Evolutionary conservation across 805 yeast species (phyloP).

Genomic region (Blastobotrys peoriensis): DNA sequence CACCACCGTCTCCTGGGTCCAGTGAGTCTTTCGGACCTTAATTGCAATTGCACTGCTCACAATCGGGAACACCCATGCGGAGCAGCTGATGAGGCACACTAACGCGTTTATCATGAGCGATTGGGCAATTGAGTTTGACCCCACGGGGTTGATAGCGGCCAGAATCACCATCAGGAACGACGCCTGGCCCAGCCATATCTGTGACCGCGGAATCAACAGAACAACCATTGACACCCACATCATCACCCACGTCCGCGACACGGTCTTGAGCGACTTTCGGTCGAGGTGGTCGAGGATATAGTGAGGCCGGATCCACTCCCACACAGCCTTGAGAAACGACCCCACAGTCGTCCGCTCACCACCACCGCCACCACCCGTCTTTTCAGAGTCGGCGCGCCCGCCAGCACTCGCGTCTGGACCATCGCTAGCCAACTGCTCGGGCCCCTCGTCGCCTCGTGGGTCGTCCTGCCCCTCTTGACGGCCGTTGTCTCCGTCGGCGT

Average conservation of each 20-base stretch:
- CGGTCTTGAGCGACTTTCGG: constrained; percentile 16
- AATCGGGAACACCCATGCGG: constrained; percentile 15
- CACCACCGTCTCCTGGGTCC: constrained; percentile 9
- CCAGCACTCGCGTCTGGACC: too few relatives aligned
- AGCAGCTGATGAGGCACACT: constrained; percentile 13
- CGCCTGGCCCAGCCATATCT: constrained; percentile 24
- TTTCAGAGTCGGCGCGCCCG: too few relatives aligned
- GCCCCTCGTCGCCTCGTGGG: too few relatives aligned
- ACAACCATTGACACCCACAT: constrained; percentile 23
- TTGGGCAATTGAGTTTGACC: constrained; percentile 16
- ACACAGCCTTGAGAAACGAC: neutral
- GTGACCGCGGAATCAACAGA: constrained; percentile 15
- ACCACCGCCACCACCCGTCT: too few relatives aligned
- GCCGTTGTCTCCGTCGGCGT: too few relatives aligned
- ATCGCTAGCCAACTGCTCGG: too few relatives aligned
- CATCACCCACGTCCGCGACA: constrained; percentile 24
- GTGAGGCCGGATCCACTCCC: constrained; percentile 7
- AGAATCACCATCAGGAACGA: constrained; percentile 23
- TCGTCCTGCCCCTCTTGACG: too few relatives aligned
- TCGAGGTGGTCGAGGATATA: constrained; percentile 25
- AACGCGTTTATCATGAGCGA: constrained; percentile 13
- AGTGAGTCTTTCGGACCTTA: constrained; percentile 21
- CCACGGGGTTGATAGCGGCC: constrained; percentile 22
- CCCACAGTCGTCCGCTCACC: too few relatives aligned
- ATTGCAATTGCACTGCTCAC: constrained; percentile 23